Evolutionary conservation across 1,139 yeast genomes (phyloP), one percentile per base, ranked within the genome.

Genomic region (Blastobotrys ciferrii): DNA sequence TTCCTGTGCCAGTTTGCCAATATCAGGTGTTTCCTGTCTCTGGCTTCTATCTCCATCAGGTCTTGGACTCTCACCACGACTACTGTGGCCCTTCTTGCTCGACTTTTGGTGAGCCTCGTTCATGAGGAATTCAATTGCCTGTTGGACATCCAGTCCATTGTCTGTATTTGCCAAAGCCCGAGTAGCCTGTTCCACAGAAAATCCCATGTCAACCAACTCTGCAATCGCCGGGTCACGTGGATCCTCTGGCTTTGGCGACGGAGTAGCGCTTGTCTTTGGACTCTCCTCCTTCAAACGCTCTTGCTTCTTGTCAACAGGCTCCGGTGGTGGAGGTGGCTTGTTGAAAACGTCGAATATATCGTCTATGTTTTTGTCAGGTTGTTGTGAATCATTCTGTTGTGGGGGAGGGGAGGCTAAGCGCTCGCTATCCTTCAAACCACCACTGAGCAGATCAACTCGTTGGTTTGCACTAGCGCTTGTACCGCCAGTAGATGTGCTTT

Each of bases 131-230:
- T 82, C 81, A 32, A 86, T 84, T 35, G 95, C 91, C 35, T 72
- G 75, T 55, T 82, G 80, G 11, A 86, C 71, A 57, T 84, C 79
- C 23, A 74, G 58, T 0, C 91, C 92, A n/a, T 71, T 67, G 18
- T 69, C 65, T 0, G 81, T 74, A 42, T 68, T 62, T 15, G 70
- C 72, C 38, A 87, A 72, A 0, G 95, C 95, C 6, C 71, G 69
- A 38, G 73, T 76, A 2, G 94, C 81, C 46, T 75, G 79, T 1
- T 80, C 83, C 1, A 77, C 69, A 0, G 83, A 68, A 59, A 87
- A 87, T 1, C 96, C 95, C 78, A 87, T 87, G 53, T 87, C 95
- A 1, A 87, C 67, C 46, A 87, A 70, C 57, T 82, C 87, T 0
- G 92, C 92, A 20, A 87, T 64, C 2, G 81, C 72, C 18, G 72